These are phyloP conservation scores for Lentinula detonsa DNA, from an alignment of 768 basidiomycete species.

Conservation along the genomic window DNA sequence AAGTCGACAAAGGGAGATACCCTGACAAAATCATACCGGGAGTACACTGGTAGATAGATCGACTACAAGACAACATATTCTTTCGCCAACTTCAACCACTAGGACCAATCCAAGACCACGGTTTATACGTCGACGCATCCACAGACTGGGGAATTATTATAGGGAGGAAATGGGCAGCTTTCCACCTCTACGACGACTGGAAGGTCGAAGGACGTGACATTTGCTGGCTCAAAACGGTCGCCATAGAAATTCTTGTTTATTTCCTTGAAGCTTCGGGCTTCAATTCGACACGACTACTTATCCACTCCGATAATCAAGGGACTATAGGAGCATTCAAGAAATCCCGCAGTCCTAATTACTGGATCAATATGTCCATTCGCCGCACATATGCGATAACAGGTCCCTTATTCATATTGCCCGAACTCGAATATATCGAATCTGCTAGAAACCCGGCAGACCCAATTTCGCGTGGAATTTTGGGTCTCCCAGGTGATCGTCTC, in stretches of 20 bases:
- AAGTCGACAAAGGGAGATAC: constrained; percentile 4
- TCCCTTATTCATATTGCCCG: no score
- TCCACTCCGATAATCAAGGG: no score
- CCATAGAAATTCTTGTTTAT: constrained; percentile 11
- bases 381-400: no score
- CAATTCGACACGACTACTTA: not conserved
- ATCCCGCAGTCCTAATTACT: no score
- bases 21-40: constrained; percentile 15
- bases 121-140: constrained; percentile 23
- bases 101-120: constrained; percentile 10
- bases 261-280: constrained; percentile 12
- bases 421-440: no score
- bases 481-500: no score
- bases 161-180: constrained; percentile 11
- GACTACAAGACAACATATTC: not conserved
- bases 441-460: no score
- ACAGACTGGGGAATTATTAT: constrained; percentile 16
- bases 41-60: constrained; percentile 25
- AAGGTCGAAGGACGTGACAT: no score
- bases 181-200: not conserved
- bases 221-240: not conserved
- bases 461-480: no score
- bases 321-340: no score
- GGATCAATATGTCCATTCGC: no score
- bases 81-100: constrained; percentile 11